Conservation (phyloP, 768 basidiomycete species). For the Russula abietina region DNA sequence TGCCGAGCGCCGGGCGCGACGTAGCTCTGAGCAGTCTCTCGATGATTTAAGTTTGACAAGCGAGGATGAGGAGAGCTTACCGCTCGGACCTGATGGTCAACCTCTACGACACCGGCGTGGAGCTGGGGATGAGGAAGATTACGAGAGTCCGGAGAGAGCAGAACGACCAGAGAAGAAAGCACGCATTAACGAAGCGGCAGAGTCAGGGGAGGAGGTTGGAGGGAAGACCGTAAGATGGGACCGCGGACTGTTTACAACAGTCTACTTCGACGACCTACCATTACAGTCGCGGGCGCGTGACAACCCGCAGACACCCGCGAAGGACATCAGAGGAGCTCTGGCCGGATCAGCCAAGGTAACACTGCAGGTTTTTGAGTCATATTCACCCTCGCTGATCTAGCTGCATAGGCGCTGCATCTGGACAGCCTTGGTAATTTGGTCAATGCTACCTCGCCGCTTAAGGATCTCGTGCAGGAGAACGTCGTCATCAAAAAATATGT, state of each 20-base stretch:
- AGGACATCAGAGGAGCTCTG: constrained; percentile 55
- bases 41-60: constrained; percentile 25
- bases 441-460: constrained; percentile 48
- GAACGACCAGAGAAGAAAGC: constrained; percentile 37
- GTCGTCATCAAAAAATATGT: constrained; percentile 73
- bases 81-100: constrained; percentile 31
- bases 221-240: constrained; percentile 71
- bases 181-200: constrained; percentile 32
- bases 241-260: constrained; percentile 53
- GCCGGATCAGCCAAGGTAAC: constrained; percentile 61
- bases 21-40: constrained; percentile 24
- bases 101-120: constrained; percentile 48
- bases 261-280: constrained; percentile 59
- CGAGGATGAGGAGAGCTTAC: constrained; percentile 29
- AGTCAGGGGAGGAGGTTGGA: constrained; percentile 29
- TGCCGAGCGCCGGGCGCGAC: constrained; percentile 53
- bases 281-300: constrained; percentile 40
- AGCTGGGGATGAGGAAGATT: constrained; percentile 79
- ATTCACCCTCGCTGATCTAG: constrained; percentile 2
- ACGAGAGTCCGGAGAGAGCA: constrained; percentile 54
- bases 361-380: constrained; percentile 1
- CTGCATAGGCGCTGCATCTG: constrained; percentile 47
- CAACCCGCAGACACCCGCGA: constrained; percentile 35
- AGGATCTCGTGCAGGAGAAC: constrained; percentile 56
- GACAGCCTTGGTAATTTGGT: constrained; percentile 70